A percentile compares a stretch with the other conserved stretches of the same genome.
These are phyloP conservation scores for Mucor sp. DNA, from an alignment of 371 early-diverging fungal species.

Conservation along the genomic window DNA sequence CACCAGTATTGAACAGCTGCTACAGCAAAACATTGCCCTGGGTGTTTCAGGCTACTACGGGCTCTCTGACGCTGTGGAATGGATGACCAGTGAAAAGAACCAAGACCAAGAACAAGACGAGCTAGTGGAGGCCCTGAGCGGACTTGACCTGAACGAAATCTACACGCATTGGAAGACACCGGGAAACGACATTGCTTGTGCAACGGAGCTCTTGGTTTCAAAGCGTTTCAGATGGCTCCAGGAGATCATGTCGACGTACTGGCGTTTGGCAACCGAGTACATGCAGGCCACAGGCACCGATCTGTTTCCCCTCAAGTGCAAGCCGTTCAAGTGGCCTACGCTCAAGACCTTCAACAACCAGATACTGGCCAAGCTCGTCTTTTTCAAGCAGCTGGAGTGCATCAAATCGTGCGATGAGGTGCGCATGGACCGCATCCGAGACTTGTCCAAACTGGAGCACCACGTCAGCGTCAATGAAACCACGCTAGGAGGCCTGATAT, in stretches of 20 bases:
- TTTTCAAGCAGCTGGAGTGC: conserved; percentile 43
- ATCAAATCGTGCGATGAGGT: conserved; percentile 27
- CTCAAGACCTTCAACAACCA: conserved; percentile 17
- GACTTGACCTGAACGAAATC: conserved; percentile 3
- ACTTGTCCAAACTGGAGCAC: conserved; percentile 15
- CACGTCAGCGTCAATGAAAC: not conserved
- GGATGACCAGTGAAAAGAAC: conserved; percentile 18
- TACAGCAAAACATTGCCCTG: conserved; percentile 40
- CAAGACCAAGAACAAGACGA: too few species aligned
- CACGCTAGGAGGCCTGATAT: conserved; percentile 13
- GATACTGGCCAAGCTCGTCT: conserved; percentile 32
- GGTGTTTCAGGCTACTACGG: conserved; percentile 38
- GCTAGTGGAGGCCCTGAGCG: not conserved
- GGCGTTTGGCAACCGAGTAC: conserved; percentile 14
- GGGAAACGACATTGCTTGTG: not conserved
- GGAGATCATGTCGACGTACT: conserved; percentile 17
- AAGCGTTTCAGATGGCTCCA: conserved; percentile 12
- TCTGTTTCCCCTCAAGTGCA: conserved; percentile 24
- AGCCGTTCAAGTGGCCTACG: conserved; percentile 28
- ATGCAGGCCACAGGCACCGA: conserved; percentile 4
- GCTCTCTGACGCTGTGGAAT: conserved; percentile 23
- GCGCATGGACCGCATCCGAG: conserved; percentile 28
- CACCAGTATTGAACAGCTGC: conserved; percentile 26
- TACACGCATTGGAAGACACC: not conserved
- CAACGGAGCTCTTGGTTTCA: not conserved